These are phyloP conservation scores for Monilinia vaccinii-corymbosi DNA, from an alignment of 2,329 filamentous ascomycete species.

Conservation along the genomic window DNA sequence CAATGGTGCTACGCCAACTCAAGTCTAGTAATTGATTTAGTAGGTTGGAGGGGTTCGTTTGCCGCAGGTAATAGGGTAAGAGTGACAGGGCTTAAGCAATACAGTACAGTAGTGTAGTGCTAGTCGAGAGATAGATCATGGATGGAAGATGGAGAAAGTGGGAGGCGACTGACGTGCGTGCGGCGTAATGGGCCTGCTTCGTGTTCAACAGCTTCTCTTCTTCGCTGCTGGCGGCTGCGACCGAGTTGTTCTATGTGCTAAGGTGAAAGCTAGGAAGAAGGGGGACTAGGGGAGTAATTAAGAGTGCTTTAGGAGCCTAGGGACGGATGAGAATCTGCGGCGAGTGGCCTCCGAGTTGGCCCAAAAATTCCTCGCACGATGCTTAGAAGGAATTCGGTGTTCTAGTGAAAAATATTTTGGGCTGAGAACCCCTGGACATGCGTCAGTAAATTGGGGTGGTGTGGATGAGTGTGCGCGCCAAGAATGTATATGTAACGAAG, in stretches of 20 bases:
- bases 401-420: slow-evolving; percentile 7
- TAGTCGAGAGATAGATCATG: neutral
- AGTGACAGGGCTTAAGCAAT: neutral
- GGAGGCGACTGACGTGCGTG: slow-evolving; percentile 3
- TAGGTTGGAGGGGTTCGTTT: neutral
- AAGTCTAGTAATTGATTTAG: slow-evolving; percentile 3
- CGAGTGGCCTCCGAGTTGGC: neutral
- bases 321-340: neutral
- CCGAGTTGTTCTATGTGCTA: neutral
- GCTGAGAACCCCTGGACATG: slow-evolving; percentile 8
- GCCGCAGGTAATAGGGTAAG: neutral
- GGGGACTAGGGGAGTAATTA: neutral
- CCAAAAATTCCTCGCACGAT: neutral
- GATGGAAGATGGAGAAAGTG: neutral
- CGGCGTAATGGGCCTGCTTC: neutral
- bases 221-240: slow-evolving; percentile 4
- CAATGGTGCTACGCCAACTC: slow-evolving; percentile 4
- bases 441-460: neutral
- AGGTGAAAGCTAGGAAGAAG: neutral
- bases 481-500: neutral
- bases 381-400: slow-evolving; percentile 4
- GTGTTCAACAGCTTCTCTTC: neutral
- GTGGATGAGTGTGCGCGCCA: neutral
- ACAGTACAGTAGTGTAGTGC: neutral
- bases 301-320: neutral